phyloP scores from a whole-genome alignment of 1,284 basidiomycete species.

The Ceratobasidium papillatum region DNA sequence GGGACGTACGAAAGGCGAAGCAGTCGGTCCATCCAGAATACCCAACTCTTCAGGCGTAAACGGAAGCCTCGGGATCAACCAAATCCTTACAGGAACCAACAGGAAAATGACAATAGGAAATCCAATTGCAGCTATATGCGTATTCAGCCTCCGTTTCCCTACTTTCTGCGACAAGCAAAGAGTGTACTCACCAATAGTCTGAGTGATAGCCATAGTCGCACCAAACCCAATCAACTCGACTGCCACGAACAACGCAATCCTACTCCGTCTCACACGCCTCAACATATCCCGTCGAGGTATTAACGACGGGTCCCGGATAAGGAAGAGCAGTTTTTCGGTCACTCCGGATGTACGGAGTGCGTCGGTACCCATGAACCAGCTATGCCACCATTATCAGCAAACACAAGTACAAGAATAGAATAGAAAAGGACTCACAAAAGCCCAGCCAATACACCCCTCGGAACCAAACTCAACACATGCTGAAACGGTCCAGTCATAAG shows the following conservation, averaged over 20 bases:
- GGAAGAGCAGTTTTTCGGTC: conserved; percentile 82
- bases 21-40: conserved; percentile 88
- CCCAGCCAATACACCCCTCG: conserved; percentile 70
- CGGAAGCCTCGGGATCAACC: conserved; percentile 76
- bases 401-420: conserved; percentile 45
- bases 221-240: conserved; percentile 90
- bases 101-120: conserved; percentile 92
- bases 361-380: conserved; percentile 91
- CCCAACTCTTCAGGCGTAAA: conserved; percentile 84
- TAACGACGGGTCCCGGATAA: conserved; percentile 76
- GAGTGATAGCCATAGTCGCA: conserved; percentile 89
- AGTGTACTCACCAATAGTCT: conserved; percentile 76
- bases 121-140: conserved; percentile 76
- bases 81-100: conserved; percentile 83
- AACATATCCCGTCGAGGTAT: conserved; percentile 75
- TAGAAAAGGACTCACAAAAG: conserved; percentile 65
- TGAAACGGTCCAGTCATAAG: conserved; percentile 84
- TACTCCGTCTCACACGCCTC: conserved; percentile 73
- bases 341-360: conserved; percentile 87
- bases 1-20: conserved; percentile 77
- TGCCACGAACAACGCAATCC: conserved; percentile 79
- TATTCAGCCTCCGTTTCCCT: not conserved
- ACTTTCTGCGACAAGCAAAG: not conserved
- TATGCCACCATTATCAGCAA: conserved; percentile 48
- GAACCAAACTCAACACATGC: conserved; percentile 79